phyloP scores from a whole-genome alignment of 768 basidiomycete species.

The Lactarius sp. region DNA sequence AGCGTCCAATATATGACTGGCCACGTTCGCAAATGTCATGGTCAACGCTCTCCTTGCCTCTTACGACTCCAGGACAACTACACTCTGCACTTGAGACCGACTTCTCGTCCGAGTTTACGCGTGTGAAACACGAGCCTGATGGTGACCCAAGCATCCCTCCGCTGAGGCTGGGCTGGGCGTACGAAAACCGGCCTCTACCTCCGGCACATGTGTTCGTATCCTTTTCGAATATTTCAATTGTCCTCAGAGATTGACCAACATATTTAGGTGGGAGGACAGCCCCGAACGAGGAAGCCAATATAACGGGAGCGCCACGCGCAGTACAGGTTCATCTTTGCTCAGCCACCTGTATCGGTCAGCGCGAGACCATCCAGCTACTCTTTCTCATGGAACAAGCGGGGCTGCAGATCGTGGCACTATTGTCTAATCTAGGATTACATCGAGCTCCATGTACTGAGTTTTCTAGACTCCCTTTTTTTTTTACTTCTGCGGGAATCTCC shows the following conservation, averaged over 20 bases:
- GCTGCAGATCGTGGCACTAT: neutral
- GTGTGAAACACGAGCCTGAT: constrained; percentile 18
- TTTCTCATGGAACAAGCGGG: neutral
- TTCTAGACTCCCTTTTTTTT: too few species aligned
- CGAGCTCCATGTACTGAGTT: neutral
- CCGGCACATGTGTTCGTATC: constrained; percentile 3
- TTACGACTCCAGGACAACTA: neutral
- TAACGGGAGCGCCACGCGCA: neutral
- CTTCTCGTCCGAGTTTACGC: neutral
- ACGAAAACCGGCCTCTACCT: neutral
- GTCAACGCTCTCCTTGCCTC: neutral
- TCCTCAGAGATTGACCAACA: neutral
- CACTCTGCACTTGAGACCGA: neutral
- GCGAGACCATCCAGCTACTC: neutral
- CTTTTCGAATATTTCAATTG: neutral
- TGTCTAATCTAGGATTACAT: neutral
- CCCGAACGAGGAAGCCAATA: neutral
- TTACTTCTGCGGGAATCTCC: too few species aligned
- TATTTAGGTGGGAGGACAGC: constrained; percentile 6
- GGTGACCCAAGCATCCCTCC: constrained; percentile 1
- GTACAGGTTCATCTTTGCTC: constrained; percentile 4
- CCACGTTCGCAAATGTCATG: neutral
- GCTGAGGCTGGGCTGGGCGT: constrained; percentile 5
- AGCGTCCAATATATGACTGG: neutral
- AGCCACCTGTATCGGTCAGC: constrained; percentile 4